These are phyloP conservation scores for Nadsonia starkeyi-henricii DNA, from an alignment of 1,139 yeast species.

Conservation along the genomic window DNA sequence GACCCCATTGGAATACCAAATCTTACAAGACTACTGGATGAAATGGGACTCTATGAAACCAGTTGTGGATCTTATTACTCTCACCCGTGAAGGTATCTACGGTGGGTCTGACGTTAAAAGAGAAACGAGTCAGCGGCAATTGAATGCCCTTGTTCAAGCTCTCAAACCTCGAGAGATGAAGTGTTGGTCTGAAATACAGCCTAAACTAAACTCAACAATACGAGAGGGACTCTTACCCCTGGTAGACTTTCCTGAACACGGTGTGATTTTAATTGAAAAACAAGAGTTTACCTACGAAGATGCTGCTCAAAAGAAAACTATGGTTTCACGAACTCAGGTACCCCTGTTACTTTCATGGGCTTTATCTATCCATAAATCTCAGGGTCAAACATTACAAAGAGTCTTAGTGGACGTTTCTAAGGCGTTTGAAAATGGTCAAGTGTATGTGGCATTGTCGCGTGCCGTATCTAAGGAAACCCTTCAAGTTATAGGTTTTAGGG, in stretches of 20 bases:
- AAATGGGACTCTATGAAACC: neutral
- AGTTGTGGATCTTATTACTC: neutral
- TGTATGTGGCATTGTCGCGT: conserved; percentile 81
- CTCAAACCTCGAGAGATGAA: too few relatives aligned
- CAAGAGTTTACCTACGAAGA: conserved; percentile 66
- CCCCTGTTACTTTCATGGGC: conserved; percentile 84
- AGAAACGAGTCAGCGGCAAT: too few relatives aligned
- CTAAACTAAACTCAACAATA: too few relatives aligned
- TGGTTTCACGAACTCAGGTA: conserved; percentile 39
- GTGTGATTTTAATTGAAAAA: conserved; percentile 18
- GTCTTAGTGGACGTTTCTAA: conserved; percentile 57
- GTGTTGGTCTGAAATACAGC: too few relatives aligned
- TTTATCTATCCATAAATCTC: conserved; percentile 78
- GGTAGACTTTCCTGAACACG: neutral
- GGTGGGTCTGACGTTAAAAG: too few relatives aligned
- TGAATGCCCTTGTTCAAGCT: too few relatives aligned
- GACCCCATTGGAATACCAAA: conserved; percentile 34
- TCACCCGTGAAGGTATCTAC: too few relatives aligned
- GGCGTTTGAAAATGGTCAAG: conserved; percentile 76
- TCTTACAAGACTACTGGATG: neutral
- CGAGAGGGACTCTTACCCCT: neutral
- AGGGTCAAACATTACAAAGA: conserved; percentile 75
- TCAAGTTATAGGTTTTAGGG: conserved; percentile 60
- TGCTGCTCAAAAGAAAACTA: conserved; percentile 32
- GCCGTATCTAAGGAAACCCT: conserved; percentile 64